A percentile compares a stretch with the other conserved stretches of the same genome.
Evolutionary conservation across 1,284 basidiomycete species (phyloP).

Genomic region (Naganishia cerealis): DNA sequence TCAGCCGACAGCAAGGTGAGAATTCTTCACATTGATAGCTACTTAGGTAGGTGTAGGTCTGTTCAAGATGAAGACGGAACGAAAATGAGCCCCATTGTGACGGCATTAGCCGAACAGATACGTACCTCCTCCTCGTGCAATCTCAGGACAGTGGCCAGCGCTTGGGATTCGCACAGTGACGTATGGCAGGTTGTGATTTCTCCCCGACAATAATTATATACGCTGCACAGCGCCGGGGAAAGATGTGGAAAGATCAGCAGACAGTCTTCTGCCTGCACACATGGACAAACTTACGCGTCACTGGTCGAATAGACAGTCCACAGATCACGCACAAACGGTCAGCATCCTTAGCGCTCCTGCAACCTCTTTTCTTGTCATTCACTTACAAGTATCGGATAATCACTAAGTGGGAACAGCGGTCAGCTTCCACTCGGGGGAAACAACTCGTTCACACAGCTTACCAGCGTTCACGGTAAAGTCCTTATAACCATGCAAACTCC

Average conservation of each 20-base stretch:
- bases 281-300: slow-evolving; percentile 26
- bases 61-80: not conserved
- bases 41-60: slow-evolving; percentile 35
- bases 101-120: not conserved
- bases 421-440: not conserved
- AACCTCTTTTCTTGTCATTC: not conserved
- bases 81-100: not conserved
- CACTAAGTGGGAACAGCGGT: not conserved
- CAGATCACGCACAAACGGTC: not conserved
- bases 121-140: slow-evolving; percentile 40
- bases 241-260: not conserved
- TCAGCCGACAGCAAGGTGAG: slow-evolving; percentile 49
- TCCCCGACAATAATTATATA: slow-evolving; percentile 32
- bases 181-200: slow-evolving; percentile 28
- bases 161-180: slow-evolving; percentile 33
- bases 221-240: slow-evolving; percentile 4
- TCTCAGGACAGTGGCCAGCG: slow-evolving; percentile 34
- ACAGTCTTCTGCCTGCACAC: not conserved
- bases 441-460: slow-evolving; percentile 4
- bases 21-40: not conserved
- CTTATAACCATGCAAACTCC: slow-evolving; percentile 29
- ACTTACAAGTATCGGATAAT: slow-evolving; percentile 39
- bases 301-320: not conserved
- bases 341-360: not conserved
- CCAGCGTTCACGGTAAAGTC: slow-evolving; percentile 33